Conservation (phyloP, 169 alveolate genomes). For the Eimeria sp. region DNA sequence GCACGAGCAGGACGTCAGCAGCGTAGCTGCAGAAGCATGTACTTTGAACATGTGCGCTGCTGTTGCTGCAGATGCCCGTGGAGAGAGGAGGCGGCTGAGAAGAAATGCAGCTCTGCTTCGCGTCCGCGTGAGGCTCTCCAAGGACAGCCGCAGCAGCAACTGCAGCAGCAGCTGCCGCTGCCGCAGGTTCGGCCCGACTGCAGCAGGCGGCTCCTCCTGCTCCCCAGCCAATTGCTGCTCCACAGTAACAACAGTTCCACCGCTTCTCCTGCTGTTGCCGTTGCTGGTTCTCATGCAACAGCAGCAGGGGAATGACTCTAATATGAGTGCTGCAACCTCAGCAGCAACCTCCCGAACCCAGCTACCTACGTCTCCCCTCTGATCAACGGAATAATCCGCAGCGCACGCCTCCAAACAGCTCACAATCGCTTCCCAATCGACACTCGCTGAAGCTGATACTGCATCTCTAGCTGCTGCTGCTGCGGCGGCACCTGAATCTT, state of each 20-base stretch:
- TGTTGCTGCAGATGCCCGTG: slow-evolving; percentile 8
- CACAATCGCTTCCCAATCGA: slow-evolving; percentile 35
- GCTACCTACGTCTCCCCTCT: slow-evolving; percentile 94
- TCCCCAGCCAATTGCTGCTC: background rate
- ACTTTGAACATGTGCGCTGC: background rate
- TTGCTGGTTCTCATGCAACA: background rate
- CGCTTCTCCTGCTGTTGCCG: too few species aligned
- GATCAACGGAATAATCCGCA: slow-evolving; percentile 43
- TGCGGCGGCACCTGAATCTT: background rate
- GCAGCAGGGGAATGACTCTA: slow-evolving; percentile 29
- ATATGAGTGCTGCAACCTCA: slow-evolving; percentile 83
- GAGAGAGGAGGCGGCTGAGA: slow-evolving; percentile 64
- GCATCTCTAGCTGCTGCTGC: slow-evolving; percentile 20
- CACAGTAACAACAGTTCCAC: background rate
- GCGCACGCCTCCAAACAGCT: slow-evolving; percentile 41
- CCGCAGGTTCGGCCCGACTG: background rate
- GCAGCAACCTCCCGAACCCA: slow-evolving; percentile 94
- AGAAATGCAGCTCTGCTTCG: slow-evolving; percentile 74
- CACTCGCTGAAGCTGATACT: slow-evolving; percentile 16
- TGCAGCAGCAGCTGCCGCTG: slow-evolving; percentile 51
- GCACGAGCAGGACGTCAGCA: background rate
- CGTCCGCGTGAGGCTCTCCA: slow-evolving; percentile 56
- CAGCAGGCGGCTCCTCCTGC: slow-evolving; percentile 50
- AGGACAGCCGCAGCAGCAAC: slow-evolving; percentile 54
- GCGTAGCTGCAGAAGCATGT: background rate